These are phyloP conservation scores for Penicillium carneum DNA, from an alignment of 2,329 filamentous ascomycete genomes.

Conservation along the genomic window DNA sequence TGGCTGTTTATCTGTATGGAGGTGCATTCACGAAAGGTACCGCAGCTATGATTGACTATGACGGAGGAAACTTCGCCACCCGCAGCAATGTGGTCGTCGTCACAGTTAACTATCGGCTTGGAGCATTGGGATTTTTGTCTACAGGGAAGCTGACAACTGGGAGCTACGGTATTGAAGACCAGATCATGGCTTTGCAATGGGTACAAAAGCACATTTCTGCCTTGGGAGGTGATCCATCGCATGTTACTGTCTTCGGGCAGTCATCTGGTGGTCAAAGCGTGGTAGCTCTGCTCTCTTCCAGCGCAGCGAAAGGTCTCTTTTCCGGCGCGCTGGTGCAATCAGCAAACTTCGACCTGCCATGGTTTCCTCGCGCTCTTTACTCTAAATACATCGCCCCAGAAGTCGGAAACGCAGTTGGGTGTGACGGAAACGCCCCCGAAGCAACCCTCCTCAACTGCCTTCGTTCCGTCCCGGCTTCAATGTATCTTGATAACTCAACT, in stretches of 20 bases:
- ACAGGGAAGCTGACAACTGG: constrained; percentile 46
- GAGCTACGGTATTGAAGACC: constrained; percentile 45
- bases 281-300: constrained; percentile 38
- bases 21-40: constrained; percentile 42
- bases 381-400: constrained; percentile 30
- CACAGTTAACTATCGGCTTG: constrained; percentile 47
- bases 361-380: constrained; percentile 39
- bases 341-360: constrained; percentile 37
- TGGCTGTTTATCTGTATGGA: constrained; percentile 47
- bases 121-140: constrained; percentile 43
- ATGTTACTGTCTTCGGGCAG: constrained; percentile 48
- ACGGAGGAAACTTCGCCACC: constrained; percentile 47
- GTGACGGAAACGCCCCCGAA: constrained; percentile 25
- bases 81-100: constrained; percentile 49
- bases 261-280: constrained; percentile 61
- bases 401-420: constrained; percentile 35
- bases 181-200: constrained; percentile 43
- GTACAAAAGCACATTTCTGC: constrained; percentile 37
- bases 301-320: constrained; percentile 38
- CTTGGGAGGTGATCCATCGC: constrained; percentile 42
- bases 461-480: constrained; percentile 32
- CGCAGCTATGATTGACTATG: constrained; percentile 40
- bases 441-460: constrained; percentile 33
- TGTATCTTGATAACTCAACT: constrained; percentile 35
- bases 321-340: constrained; percentile 40